Base-by-base conservation (phyloP, 495 filamentous ascomycete genomes). In the Tuber aestivum region DNA sequence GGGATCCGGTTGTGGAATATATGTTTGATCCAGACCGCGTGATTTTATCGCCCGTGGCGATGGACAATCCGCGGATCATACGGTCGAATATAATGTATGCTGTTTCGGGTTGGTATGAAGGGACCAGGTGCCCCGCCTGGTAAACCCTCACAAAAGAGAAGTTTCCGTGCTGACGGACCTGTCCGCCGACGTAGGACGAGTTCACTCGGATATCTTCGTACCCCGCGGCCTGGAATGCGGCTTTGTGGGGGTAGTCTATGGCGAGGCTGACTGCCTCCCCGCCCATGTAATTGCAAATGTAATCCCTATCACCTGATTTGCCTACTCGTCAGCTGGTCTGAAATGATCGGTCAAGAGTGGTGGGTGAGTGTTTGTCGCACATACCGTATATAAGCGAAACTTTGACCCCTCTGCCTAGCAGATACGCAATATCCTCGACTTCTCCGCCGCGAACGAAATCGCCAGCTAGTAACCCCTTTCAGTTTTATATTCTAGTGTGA, bases 91-190 rank as follows among this genome's bases (percentile, higher is more conserved):
- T 84, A 75, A 87, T 86, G 9, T 91, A 84, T 5, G 89, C 79
- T n/a, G 87, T 85, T 42, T 91, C 79, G 0, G 91, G 91, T 80
- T 91, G 90, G 78, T 93, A 92, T 50, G 91, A 89, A 1, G 92
- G 91, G 16, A 92, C 88, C 72, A 89, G 87, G 79, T 94, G 92
- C 0, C 92, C 92, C 18, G 90, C 89, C 78, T 92, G 86, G 81
- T 90, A 93, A 16, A 93, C 86, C 2, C 91, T 87, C 41, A 88
- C 86, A 82, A 93, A 94, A 42, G 89, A 89, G 76, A 92, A 90
- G 81, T 90, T 89, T 35, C 88, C 91, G 73, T 87, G 87, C 78
- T 93, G 90, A 16, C 90, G 87, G 38, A 92, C 89, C 69, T 89
- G 88, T 7, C 92, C 92, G 74, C 87, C 87, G 42, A 88, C 82